Evolutionary conservation across 1,284 basidiomycete genomes (phyloP), one percentile per base, ranked within the genome.

Genomic region (Earliella scabrosa): DNA sequence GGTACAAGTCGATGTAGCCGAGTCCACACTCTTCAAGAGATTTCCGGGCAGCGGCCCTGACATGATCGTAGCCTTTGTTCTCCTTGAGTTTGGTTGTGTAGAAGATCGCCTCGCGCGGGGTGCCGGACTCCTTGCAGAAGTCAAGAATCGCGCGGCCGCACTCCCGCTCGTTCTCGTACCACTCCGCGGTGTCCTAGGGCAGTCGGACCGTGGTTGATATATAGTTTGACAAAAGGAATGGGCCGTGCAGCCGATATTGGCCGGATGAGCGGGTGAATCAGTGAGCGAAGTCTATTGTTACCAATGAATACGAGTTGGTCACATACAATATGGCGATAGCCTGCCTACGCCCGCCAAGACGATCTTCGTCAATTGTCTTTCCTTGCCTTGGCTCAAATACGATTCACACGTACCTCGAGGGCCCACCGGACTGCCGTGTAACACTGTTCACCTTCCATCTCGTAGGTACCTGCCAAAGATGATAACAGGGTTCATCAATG

Each of bases 141-240:
- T 84, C 81, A 45, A 72, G 73, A 66, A 90, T 82, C 16, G 85
- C 87, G 35, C 74, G 69, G 8, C 87, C 86, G 54, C 81, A 83
- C 58, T 85, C 80, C 38, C 70, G 74, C 67, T 91, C 88, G 69
- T 90, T 90, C 66, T 86, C 80, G 67, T 89, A 90, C 87, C 87
- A 87, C 56, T 73, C 77, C 35, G 82, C 80, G 24, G 80, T 81
- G 68, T 84, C 83, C 81, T 83, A 56, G 5, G 45, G 29, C 27
- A 41, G 13, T 48, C 1, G 14, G 2, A 60, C 21, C 18, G 16
- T 20, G 26, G 50, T 66, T 54, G 43, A 45, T 50, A 52, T 31
- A 45, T 38, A 18, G 60, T 2, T 13, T 21, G 39, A 27, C 10
- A n/a, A 18, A 16, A 16, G 32, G 46, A 16, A 32, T 47, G 46